These are phyloP conservation scores for Phaeoacremonium minimum DNA, from an alignment of 2,329 filamentous ascomycete genomes.

Conservation along the genomic window DNA sequence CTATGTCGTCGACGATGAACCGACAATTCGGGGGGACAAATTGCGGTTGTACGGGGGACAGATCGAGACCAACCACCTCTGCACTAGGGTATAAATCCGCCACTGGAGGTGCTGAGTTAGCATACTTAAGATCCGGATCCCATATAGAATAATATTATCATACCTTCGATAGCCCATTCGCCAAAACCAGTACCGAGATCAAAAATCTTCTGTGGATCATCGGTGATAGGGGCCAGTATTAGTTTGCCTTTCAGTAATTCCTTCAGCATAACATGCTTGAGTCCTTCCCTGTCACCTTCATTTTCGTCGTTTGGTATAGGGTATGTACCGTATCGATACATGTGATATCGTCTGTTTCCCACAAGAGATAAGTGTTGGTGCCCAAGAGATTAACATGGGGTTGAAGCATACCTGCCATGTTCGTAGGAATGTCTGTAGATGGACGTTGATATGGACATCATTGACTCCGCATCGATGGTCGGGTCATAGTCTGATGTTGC, in stretches of 20 bases:
- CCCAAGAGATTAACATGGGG: too few relatives aligned
- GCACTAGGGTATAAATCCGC: conserved; percentile 40
- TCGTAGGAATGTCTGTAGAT: conserved; percentile 29
- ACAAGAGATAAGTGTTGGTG: conserved; percentile 1
- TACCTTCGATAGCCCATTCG: conserved; percentile 53
- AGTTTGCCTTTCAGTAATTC: conserved; percentile 38
- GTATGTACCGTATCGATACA: conserved; percentile 39
- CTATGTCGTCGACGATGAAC: conserved; percentile 54
- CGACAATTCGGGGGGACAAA: conserved; percentile 51
- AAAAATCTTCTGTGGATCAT: conserved; percentile 41
- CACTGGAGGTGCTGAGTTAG: too few relatives aligned
- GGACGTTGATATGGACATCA: conserved; percentile 33
- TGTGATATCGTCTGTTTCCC: conserved; percentile 39
- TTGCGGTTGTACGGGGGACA: conserved; percentile 37
- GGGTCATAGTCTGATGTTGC: conserved; percentile 33
- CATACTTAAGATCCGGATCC: too few relatives aligned
- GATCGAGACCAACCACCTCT: conserved; percentile 38
- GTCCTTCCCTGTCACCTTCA: conserved; percentile 42
- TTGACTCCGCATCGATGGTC: conserved; percentile 26
- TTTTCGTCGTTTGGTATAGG: conserved; percentile 48
- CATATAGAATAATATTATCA: too few relatives aligned
- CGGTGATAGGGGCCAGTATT: conserved; percentile 37
- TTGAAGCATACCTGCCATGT: conserved; percentile 28
- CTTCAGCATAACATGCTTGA: conserved; percentile 44
- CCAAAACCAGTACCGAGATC: conserved; percentile 46